phyloP scores from a whole-genome alignment of 1,284 basidiomycete genomes.

The Tylopilus orsonianus region DNA sequence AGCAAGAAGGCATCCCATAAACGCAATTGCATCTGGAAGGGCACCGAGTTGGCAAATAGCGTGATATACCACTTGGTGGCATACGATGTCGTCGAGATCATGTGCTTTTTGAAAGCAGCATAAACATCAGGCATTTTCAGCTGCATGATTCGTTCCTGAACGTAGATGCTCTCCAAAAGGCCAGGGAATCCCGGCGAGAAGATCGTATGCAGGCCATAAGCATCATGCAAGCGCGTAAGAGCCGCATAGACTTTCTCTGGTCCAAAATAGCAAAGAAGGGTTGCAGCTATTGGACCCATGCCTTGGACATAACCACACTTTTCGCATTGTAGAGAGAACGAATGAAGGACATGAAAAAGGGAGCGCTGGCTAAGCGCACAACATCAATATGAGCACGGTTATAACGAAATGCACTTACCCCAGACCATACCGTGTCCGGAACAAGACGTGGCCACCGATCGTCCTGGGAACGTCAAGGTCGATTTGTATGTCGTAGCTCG shows the following conservation, averaged over 20 bases:
- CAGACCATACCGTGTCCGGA: constrained; percentile 93
- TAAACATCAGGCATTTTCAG: constrained; percentile 88
- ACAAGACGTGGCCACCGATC: constrained; percentile 92
- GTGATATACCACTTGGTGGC: constrained; percentile 99
- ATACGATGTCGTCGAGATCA: constrained; percentile 91
- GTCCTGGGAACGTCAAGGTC: constrained; percentile 98
- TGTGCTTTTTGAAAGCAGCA: constrained; percentile 78
- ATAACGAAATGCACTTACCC: constrained; percentile 56
- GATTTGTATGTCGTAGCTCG: constrained; percentile 93
- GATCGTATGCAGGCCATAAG: constrained; percentile 86
- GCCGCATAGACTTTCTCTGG: constrained; percentile 86
- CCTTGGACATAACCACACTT: constrained; percentile 98
- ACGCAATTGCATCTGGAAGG: constrained; percentile 91
- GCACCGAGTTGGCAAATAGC: constrained; percentile 92
- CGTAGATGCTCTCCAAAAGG: constrained; percentile 89
- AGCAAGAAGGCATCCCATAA: constrained; percentile 94
- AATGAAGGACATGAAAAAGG: constrained; percentile 93
- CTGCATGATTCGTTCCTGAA: constrained; percentile 88
- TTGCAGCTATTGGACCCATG: constrained; percentile 97
- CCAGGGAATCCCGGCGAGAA: constrained; percentile 97
- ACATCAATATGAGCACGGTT: constrained; percentile 11
- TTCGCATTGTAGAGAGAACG: constrained; percentile 81
- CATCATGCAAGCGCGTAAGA: constrained; percentile 82
- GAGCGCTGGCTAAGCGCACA: constrained; percentile 73
- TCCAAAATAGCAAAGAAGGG: constrained; percentile 90